Base-by-base conservation (phyloP, 306 rosid genomes). In the Canavalia gladiata region DNA sequence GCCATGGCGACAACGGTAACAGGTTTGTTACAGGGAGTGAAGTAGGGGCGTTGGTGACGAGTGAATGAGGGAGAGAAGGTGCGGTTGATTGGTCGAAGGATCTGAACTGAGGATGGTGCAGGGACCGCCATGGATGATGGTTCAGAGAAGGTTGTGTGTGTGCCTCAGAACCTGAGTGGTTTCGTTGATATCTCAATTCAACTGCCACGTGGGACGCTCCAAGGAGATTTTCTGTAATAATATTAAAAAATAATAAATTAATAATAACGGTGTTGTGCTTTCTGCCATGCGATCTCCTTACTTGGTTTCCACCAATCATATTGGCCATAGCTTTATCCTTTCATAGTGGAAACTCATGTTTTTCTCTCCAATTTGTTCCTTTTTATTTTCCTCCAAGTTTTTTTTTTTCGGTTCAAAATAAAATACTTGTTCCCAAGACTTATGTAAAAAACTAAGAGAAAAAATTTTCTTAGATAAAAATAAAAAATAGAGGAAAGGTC, bases 1-100 rank as follows among this genome's bases (percentile, higher is more conserved):
- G 97, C 94, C 97, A 95, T 93, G 82, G 95, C 93, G 67, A 90
- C 64, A 78, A 90, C 77, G 0, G 90, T 80, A 0, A 88, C 76
- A 47, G 94, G 59, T 50, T 76, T 86, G 47, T 49, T 67, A 65
- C 59, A 1, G 68, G 77, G 39, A 28, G 87, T 25, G 8, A 85
- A 71, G 47, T 68, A 57, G 12, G 69, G 3, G 56, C 73, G 77
- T 65, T 13, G 67, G 73, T 18, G 9, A 47, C 51, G 89, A 37
- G 41, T 2, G 76, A 83, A 68, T 13, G 72, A 37, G 49, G 87
- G 68, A 50, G 80, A 35, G 66, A 83, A 82, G 84, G 83, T 28
- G 58, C 52, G 81, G 71, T 42, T 72, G 68, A 88, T 58, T 33
- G 56, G 72, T 64, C 59, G 91, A 64, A 87, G 86, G 30, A 51